Evolutionary conservation across 73 alveolate genomes (phyloP).

Genomic region (Paramecium pentaurelia): DNA sequence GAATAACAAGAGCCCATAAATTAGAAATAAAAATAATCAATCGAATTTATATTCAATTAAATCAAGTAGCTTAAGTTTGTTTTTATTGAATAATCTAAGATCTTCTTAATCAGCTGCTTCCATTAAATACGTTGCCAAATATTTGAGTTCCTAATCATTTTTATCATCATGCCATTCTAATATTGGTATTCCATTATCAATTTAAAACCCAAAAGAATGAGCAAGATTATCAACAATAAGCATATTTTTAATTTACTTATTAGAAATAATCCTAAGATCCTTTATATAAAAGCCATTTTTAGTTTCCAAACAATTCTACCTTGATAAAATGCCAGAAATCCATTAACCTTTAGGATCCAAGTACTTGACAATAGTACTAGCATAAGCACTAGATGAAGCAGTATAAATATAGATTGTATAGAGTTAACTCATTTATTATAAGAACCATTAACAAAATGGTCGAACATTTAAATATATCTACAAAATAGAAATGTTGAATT

Average conservation of each 20-base stretch:
- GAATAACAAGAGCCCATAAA: conserved; percentile 6
- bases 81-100: conserved; percentile 44
- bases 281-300: conserved; percentile 89
- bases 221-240: conserved; percentile 94
- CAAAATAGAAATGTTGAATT: neutral
- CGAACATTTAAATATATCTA: conserved; percentile 84
- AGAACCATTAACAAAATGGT: conserved; percentile 84
- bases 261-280: conserved; percentile 88
- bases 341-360: conserved; percentile 87
- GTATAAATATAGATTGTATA: conserved; percentile 86
- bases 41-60: conserved; percentile 41
- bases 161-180: conserved; percentile 75
- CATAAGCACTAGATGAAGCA: conserved; percentile 93
- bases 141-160: conserved; percentile 80
- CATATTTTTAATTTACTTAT: conserved; percentile 77
- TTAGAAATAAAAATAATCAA: neutral
- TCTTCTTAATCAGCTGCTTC: conserved; percentile 60
- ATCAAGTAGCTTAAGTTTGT: conserved; percentile 43
- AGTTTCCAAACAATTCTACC: conserved; percentile 86
- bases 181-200: conserved; percentile 87
- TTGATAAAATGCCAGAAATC: conserved; percentile 79
- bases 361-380: conserved; percentile 87
- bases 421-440: conserved; percentile 73
- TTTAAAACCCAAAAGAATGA: conserved; percentile 84
- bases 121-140: conserved; percentile 68